Evolutionary conservation across 1,139 yeast genomes (phyloP).

Genomic region (Sugiyamaella castrensis): DNA sequence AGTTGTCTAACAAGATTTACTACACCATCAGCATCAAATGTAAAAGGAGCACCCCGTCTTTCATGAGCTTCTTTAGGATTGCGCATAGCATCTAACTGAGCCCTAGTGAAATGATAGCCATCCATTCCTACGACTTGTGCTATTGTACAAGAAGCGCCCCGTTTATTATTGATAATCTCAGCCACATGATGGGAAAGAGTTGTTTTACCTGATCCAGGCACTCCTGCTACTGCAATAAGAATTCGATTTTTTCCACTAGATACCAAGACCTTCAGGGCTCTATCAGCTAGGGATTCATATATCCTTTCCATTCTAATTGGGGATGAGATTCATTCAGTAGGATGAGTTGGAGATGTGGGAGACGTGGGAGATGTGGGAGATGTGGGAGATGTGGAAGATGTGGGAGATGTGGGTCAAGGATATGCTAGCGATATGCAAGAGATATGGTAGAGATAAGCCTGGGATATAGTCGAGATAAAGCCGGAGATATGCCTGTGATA

Average conservation of each 20-base stretch:
- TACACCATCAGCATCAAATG: slow-evolving; percentile 64
- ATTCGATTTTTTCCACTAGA: slow-evolving; percentile 44
- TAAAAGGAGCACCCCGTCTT: slow-evolving; percentile 80
- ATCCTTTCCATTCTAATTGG: slow-evolving; percentile 32
- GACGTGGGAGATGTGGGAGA: no score
- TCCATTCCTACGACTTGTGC: slow-evolving; percentile 57
- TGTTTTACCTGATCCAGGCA: slow-evolving; percentile 83
- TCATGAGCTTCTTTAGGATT: slow-evolving; percentile 56
- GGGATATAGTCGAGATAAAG: no score
- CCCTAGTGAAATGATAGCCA: slow-evolving; percentile 75
- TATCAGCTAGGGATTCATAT: slow-evolving; percentile 33
- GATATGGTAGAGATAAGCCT: no score
- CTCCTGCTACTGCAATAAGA: slow-evolving; percentile 61
- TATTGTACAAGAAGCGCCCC: slow-evolving; percentile 8
- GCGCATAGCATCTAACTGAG: slow-evolving; percentile 48
- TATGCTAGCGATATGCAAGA: no score
- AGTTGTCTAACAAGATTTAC: slow-evolving; percentile 36
- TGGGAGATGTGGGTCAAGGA: no score
- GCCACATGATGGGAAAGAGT: slow-evolving; percentile 54
- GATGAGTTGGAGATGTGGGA: no score
- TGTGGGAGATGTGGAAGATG: no score
- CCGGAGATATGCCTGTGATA: no score
- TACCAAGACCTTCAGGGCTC: slow-evolving; percentile 33
- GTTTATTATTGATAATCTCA: slow-evolving; percentile 38
- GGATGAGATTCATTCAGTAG: no score